Evolutionary conservation across 2,329 filamentous ascomycete species (phyloP), one percentile per base, ranked within the genome.

Genomic region (Pseudovirgaria hyperparasitica): DNA sequence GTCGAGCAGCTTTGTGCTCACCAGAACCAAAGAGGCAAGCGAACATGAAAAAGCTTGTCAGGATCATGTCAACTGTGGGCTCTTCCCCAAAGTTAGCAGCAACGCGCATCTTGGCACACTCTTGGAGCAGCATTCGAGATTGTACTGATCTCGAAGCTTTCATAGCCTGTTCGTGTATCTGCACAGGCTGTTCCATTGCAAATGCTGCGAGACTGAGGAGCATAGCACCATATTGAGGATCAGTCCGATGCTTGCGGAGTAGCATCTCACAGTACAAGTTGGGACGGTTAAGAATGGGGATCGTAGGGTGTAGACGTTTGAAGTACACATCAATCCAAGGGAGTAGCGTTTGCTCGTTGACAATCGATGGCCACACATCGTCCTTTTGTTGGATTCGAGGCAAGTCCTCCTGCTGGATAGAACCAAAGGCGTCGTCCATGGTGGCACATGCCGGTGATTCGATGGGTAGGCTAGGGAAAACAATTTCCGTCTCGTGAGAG

Each of bases 171-270:
- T 60, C 57, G 21, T 55, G 52, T 6, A 59, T 58, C 20, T 58
- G 55, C 14, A 60, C 56, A 1, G 56, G 57, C 32, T 60, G 57
- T 2, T 56, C 60, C 23, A 60, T 46, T 3, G 57, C 52, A 25
- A 60, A 60, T 8, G 57, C 55, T 26, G 55, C 58, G 11, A 60
- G 28, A 2, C 54, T 50, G 13, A 60, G 33, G 4, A 59, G 31
- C 57, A 60, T 60, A 3, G 57, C 48, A 9, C 56, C 57, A 19
- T 58, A 59, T 24, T 60, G 55, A 1, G 53, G 43, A 19, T 58
- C 56, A 20, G 42, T 48, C 19, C 56, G 55, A 34, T 60, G 57
- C 23, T 58, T 56, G n/a, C 52, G 55, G 5, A 43, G 40, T 16
- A 60, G 39, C 41, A 60, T 56, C 8, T 51, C 47, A n/a, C 46